Evolutionary conservation across 2,329 filamentous ascomycete species (phyloP).

Genomic region (Apiospora koreana): DNA sequence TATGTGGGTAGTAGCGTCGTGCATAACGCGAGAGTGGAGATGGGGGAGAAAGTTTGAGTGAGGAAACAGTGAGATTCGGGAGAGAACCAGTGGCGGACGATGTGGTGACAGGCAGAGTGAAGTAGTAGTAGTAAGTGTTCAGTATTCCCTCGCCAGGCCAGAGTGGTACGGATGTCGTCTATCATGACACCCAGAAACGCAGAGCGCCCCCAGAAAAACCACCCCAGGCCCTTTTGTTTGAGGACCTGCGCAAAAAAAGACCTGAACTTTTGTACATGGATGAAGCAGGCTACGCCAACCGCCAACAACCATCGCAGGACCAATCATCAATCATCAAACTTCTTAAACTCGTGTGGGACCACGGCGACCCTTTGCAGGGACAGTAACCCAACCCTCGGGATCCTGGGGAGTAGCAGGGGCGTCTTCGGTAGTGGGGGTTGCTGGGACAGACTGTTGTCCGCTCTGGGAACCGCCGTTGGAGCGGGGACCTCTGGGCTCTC

Average conservation of each 20-base stretch:
- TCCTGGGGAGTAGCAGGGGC: constrained; percentile 45
- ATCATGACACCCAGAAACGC: not conserved
- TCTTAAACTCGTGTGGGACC: constrained; percentile 15
- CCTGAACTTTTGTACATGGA: constrained; percentile 13
- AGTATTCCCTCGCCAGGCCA: constrained; percentile 9
- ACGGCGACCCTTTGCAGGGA: constrained; percentile 44
- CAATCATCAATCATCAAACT: constrained; percentile 4
- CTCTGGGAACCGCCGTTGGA: constrained; percentile 41
- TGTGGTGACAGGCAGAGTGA: not conserved
- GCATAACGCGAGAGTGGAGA: not conserved
- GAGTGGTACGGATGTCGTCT: not conserved
- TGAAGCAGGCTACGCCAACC: constrained; percentile 6
- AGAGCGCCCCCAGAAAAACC: not conserved
- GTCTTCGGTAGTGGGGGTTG: constrained; percentile 25
- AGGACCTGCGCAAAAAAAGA: constrained; percentile 9
- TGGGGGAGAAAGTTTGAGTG: not conserved
- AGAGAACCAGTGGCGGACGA: not conserved
- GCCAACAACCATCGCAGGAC: constrained; percentile 6
- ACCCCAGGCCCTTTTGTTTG: not conserved
- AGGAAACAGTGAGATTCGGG: not conserved
- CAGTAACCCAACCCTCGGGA: constrained; percentile 68
- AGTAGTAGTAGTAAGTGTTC: constrained; percentile 1
- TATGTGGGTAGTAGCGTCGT: not conserved
- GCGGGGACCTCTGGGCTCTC: constrained; percentile 42
- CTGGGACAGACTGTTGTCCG: constrained; percentile 36